These are phyloP conservation scores for Cladosporium cucumerinum DNA, from an alignment of 2,329 filamentous ascomycete species.

Conservation along the genomic window DNA sequence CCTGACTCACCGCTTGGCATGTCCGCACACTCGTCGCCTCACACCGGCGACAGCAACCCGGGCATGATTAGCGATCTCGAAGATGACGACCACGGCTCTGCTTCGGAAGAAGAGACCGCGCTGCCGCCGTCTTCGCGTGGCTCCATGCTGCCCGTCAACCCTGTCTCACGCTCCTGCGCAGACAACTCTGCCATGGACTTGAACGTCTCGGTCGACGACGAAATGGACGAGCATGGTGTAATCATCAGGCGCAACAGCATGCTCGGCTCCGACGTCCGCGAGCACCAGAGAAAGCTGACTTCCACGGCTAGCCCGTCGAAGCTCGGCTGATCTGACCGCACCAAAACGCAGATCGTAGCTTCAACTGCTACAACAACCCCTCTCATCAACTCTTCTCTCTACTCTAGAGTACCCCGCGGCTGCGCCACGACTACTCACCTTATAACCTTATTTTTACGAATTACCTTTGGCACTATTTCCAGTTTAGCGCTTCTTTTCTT, in stretches of 20 bases:
- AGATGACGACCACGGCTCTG: conserved; percentile 44
- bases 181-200: conserved; percentile 36
- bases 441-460: conserved; percentile 2
- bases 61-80: conserved; percentile 51
- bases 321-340: conserved; percentile 7
- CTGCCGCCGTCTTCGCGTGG: conserved; percentile 20
- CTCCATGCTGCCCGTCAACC: conserved; percentile 27
- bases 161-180: conserved; percentile 28
- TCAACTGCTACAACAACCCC: background rate
- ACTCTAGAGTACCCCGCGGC: background rate
- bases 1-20: conserved; percentile 4
- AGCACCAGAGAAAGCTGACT: conserved; percentile 10
- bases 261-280: conserved; percentile 23
- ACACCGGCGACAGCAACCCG: conserved; percentile 48
- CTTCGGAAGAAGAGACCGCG: conserved; percentile 17
- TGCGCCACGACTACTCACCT: conserved; percentile 6
- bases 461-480: background rate
- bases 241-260: conserved; percentile 35
- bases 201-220: conserved; percentile 36
- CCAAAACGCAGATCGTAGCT: background rate
- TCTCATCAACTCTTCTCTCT: conserved; percentile 5
- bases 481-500: conserved; percentile 6
- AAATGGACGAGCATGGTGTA: conserved; percentile 35
- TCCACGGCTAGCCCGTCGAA: conserved; percentile 14
- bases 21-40: conserved; percentile 39